Conservation (phyloP, 2,329 filamentous ascomycete species). For the Pestalotiopsis sp. region DNA sequence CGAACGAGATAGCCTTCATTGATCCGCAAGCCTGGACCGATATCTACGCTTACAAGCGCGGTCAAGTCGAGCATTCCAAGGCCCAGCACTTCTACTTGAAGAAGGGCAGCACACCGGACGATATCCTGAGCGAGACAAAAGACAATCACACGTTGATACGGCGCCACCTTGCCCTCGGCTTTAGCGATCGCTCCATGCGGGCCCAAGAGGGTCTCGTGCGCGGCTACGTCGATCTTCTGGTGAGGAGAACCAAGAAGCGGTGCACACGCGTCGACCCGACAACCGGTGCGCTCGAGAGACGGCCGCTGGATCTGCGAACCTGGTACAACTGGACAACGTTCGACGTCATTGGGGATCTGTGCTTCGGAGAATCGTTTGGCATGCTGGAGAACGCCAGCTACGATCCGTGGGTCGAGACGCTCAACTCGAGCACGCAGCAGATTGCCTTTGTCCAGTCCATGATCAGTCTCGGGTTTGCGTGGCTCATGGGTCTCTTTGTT, state of each 20-base stretch:
- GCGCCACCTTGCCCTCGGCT: neutral
- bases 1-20: constrained; percentile 10
- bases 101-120: neutral
- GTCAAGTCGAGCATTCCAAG: neutral
- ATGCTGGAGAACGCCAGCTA: neutral
- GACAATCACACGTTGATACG: neutral
- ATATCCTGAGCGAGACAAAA: neutral
- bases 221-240: neutral
- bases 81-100: neutral
- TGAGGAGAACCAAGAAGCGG: neutral
- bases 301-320: neutral
- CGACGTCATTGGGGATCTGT: neutral
- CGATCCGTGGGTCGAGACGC: neutral
- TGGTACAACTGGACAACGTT: neutral
- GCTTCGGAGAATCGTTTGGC: neutral
- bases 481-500: neutral
- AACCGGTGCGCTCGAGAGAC: neutral
- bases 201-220: neutral
- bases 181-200: neutral
- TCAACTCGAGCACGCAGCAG: neutral
- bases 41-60: neutral
- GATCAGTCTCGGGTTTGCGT: neutral
- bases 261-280: neutral
- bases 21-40: neutral
- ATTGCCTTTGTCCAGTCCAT: neutral